These are phyloP conservation scores for Suillus variegatus DNA, from an alignment of 768 basidiomycete genomes.

Conservation along the genomic window DNA sequence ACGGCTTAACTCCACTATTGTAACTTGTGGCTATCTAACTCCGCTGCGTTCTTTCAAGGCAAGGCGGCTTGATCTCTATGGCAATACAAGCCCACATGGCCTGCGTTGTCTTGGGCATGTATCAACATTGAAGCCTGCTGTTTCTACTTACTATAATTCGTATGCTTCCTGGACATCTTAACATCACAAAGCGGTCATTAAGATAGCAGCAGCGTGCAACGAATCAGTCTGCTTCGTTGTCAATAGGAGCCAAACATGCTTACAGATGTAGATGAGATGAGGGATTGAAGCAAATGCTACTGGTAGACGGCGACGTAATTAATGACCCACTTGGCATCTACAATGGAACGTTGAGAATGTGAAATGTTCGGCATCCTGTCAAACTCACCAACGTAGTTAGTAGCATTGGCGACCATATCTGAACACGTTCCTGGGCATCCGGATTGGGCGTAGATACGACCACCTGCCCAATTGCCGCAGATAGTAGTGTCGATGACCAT, in stretches of 20 bases:
- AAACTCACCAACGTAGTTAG: slow-evolving; percentile 51
- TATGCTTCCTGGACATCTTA: not conserved
- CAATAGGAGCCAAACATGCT: not conserved
- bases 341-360: not conserved
- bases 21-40: not conserved
- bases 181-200: not conserved
- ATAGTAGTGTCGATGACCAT: slow-evolving; percentile 43
- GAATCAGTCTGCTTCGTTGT: not conserved
- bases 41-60: not conserved
- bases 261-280: not conserved
- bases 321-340: slow-evolving; percentile 58
- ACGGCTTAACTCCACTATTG: not conserved
- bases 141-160: not conserved
- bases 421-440: slow-evolving; percentile 46
- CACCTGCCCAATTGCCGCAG: slow-evolving; percentile 33
- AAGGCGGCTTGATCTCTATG: slow-evolving; percentile 17
- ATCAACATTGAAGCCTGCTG: not conserved
- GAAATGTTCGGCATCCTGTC: slow-evolving; percentile 10
- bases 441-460: slow-evolving; percentile 22
- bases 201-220: not conserved
- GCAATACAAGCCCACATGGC: slow-evolving; percentile 18
- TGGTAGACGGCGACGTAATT: slow-evolving; percentile 59
- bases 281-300: slow-evolving; percentile 2
- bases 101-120: slow-evolving; percentile 7
- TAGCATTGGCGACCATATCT: slow-evolving; percentile 51